Evolutionary conservation across 495 filamentous ascomycete species (phyloP).

Genomic region (Schizothecium vesticola): DNA sequence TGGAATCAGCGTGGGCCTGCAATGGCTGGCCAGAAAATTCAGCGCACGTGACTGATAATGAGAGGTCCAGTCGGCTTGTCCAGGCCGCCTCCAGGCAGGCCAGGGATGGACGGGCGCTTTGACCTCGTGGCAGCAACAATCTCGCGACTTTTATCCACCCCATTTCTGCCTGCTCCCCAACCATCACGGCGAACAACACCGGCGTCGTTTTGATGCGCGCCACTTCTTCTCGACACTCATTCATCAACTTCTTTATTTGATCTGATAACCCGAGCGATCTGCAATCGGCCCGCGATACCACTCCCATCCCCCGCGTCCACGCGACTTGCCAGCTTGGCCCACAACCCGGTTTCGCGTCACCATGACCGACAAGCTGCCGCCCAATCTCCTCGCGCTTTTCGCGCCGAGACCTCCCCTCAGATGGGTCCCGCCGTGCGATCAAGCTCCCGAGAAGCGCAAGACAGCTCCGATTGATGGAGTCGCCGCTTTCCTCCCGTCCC

Average conservation of each 20-base stretch:
- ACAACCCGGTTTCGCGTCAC: neutral
- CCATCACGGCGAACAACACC: neutral
- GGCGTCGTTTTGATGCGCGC: neutral
- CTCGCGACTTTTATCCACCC: conserved; percentile 4
- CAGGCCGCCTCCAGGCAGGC: too few relatives aligned
- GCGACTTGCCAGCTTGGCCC: neutral
- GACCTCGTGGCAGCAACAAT: neutral
- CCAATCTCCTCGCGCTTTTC: conserved; percentile 88
- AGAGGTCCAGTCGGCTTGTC: neutral
- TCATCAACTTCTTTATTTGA: neutral
- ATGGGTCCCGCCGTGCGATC: conserved; percentile 78
- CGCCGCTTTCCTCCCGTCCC: conserved; percentile 63
- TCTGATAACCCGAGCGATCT: neutral
- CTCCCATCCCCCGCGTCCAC: neutral
- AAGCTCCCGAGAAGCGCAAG: conserved; percentile 74
- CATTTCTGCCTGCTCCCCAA: neutral
- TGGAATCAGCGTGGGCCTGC: neutral
- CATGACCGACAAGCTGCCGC: conserved; percentile 95
- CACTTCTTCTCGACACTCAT: neutral
- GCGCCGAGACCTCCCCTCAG: conserved; percentile 86
- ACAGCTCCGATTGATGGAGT: conserved; percentile 67
- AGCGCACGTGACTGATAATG: neutral
- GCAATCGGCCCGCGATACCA: neutral
- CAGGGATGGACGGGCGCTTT: neutral
- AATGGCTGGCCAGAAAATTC: neutral